Evolutionary conservation across 805 yeast species (phyloP), one percentile per base, ranked within the genome.

Genomic region (Yamadazyma tumulicola): DNA sequence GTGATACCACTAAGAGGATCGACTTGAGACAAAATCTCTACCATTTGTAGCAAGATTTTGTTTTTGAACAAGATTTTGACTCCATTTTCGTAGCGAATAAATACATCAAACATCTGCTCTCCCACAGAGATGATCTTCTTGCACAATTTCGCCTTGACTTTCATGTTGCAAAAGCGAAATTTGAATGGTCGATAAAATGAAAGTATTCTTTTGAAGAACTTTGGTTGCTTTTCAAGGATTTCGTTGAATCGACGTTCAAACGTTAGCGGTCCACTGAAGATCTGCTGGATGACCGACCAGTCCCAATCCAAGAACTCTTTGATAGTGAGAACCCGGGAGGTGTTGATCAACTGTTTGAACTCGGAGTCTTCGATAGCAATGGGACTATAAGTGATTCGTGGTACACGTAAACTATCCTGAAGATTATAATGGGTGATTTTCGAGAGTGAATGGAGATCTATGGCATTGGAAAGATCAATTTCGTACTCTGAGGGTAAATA

Each of bases 101-200:
- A 61, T 29, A 83, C 72, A 39, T 74, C 79, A 45, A 93, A 64
- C 21, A 93, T 69, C 31, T 77, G 83, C 47, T 88, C 77, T 0
- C 96, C 97, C 3, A 84, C 80, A 32, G 67, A 72, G 9, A 85
- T 72, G 45, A 79, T 85, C 41, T 73, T 69, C 17, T 68, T 70
- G 16, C 81, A 71, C 20, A 41, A 31, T 19, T 39, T 74, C 62
- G 29, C 78, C 58, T 18, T 66, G 67, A 47, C 38, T 5, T 56
- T 42, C 7, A 61, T 43, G 17, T 57, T 58, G 30, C 67, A 59
- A 56, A 88, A 91, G 36, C 96, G 66, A 48, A 81, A 78, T 58
- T 94, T 89, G 62, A 89, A 83, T 0, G 99, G 98, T 35, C 97
- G 69, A 54, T 79, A 91, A 54, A 91, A 93, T 2, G 95, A 85